These are phyloP conservation scores for Zygotorulaspora danielsina DNA, from an alignment of 805 yeast species.

Conservation along the genomic window DNA sequence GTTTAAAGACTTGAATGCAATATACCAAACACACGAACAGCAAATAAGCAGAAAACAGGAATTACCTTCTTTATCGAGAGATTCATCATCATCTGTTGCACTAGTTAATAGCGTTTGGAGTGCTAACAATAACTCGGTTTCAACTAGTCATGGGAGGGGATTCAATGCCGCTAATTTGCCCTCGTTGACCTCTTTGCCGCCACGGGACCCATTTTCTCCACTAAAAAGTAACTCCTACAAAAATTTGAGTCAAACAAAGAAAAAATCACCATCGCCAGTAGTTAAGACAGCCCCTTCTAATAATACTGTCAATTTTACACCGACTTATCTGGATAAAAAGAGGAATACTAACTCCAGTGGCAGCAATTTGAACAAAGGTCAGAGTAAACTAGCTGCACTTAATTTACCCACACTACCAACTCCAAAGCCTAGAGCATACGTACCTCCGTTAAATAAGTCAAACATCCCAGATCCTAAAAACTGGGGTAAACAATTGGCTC, in stretches of 20 bases:
- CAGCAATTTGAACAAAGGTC: conserved; percentile 14
- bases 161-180: conserved; percentile 32
- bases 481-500: conserved; percentile 30
- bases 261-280: conserved; percentile 8
- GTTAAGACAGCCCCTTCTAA: conserved; percentile 13
- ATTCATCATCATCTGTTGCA: conserved; percentile 18
- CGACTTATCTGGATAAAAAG: conserved; percentile 31
- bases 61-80: conserved; percentile 28
- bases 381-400: conserved; percentile 20
- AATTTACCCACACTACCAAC: conserved; percentile 49
- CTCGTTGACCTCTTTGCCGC: conserved; percentile 26
- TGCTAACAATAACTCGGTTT: conserved; percentile 11
- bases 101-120: conserved; percentile 34
- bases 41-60: conserved; percentile 20
- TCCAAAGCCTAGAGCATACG: conserved; percentile 31
- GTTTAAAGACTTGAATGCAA: conserved; percentile 37
- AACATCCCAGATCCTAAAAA: conserved; percentile 35
- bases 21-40: conserved; percentile 31
- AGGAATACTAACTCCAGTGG: conserved; percentile 21
- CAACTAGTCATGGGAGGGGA: conserved; percentile 16
- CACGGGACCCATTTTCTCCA: conserved; percentile 21
- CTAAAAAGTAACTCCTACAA: conserved; percentile 9
- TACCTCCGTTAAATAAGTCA: conserved; percentile 56
- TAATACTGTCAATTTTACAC: conserved; percentile 28
- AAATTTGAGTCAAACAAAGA: conserved; percentile 8